Base-by-base conservation (phyloP, 345 rosid species). In the Lumnitzera racemosa region DNA sequence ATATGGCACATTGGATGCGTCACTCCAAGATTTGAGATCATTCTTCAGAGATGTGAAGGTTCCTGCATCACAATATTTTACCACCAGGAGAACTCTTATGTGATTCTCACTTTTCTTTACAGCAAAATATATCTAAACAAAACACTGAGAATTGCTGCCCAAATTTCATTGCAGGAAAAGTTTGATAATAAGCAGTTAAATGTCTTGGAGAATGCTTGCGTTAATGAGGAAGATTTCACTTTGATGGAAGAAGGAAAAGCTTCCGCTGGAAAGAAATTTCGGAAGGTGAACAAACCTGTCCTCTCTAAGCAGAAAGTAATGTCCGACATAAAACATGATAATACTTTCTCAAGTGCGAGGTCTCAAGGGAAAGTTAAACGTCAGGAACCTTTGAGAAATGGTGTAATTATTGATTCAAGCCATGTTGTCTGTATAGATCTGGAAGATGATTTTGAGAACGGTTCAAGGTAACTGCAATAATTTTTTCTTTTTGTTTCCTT, bases 11-110 rank as follows among this genome's bases (percentile, higher is more conserved):
- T 92, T 85, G 71, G 82, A 78, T 59, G 46, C 15, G 49, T 78
- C 97, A 8, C 64, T 90, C 53, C 85, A 88, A 64, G 88, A 72
- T 55, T 71, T 90, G 58, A 75, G 70, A 70, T 81, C 81, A 3
- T 90, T 86, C 77, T 94, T 90, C 82, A 73, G 74, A 66, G 85
- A 69, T 77, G 87, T 67, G 72, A 86, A 90, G 99, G 98, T 92
- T 46, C 51, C 49, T 53, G 58, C 10, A 49, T 16, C n/a, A 24
- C 17, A 15, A 52, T 17, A 2, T 2, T 24, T 25, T 51, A 27
- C 31, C 25, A 54, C 47, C 36, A 49, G 50, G 43, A 36, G 43
- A 36, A 27, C 36, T 58, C 65, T 61, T 49, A 47, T 36, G 2
- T 58, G 14, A 53, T 3, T 16, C 11, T 54, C 43, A 36, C 1